Evolutionary conservation across 2,329 filamentous ascomycete genomes (phyloP).

Genomic region (Aureobasidium pullulans): DNA sequence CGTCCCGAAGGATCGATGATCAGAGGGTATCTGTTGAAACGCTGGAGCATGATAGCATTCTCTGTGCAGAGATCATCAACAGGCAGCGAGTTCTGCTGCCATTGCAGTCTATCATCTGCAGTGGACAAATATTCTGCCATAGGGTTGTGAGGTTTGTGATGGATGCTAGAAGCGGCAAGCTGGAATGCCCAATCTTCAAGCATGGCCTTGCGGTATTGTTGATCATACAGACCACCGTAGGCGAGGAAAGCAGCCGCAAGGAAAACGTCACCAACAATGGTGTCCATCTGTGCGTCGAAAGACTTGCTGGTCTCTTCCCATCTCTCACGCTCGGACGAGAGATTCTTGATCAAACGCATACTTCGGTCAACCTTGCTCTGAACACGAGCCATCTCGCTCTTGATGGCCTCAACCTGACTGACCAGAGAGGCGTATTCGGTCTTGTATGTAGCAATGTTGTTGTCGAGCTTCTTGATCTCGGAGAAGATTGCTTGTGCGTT

Average conservation of each 20-base stretch:
- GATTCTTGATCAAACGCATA: slow-evolving; percentile 84
- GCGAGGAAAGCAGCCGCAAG: slow-evolving; percentile 96
- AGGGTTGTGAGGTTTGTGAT: slow-evolving; percentile 87
- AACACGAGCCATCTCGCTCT: slow-evolving; percentile 89
- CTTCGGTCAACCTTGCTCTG: slow-evolving; percentile 98
- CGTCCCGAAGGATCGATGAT: slow-evolving; percentile 97
- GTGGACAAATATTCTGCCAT: slow-evolving; percentile 95
- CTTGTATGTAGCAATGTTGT: slow-evolving; percentile 92
- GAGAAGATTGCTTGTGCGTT: slow-evolving; percentile 87
- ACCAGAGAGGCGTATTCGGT: slow-evolving; percentile 91
- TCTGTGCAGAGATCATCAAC: slow-evolving; percentile 98
- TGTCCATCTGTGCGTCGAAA: slow-evolving; percentile 96
- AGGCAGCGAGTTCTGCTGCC: slow-evolving; percentile 89
- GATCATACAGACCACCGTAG: slow-evolving; percentile 94
- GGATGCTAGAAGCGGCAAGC: slow-evolving; percentile 83
- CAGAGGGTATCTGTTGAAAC: slow-evolving; percentile 95
- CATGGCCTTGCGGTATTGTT: slow-evolving; percentile 96
- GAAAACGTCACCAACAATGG: slow-evolving; percentile 89
- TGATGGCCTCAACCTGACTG: slow-evolving; percentile 95
- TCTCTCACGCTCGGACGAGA: slow-evolving; percentile 84
- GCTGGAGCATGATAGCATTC: slow-evolving; percentile 93
- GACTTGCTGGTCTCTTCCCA: slow-evolving; percentile 98
- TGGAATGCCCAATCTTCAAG: slow-evolving; percentile 96
- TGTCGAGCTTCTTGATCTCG: slow-evolving; percentile 74
- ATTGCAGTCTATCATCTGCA: slow-evolving; percentile 86